A percentile compares a stretch with the other conserved stretches of the same genome.
Evolutionary conservation across 306 rosid species (phyloP).

Genomic region (Cicer cuneatum): DNA sequence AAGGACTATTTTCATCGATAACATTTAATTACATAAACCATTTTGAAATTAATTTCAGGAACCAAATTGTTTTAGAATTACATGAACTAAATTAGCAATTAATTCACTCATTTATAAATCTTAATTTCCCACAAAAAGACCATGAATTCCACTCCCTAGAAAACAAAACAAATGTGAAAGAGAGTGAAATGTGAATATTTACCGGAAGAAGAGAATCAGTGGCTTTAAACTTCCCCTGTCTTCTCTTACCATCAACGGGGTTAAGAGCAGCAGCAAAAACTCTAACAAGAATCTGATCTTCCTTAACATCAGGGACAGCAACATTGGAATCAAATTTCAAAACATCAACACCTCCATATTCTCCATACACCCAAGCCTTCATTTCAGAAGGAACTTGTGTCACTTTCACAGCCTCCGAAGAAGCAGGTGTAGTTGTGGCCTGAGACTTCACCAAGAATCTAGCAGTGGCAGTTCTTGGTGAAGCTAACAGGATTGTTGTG

Average conservation of each 20-base stretch:
- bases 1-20: too few relatives aligned
- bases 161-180: background rate
- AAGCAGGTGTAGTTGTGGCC: conserved; percentile 59
- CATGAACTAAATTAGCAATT: too few relatives aligned
- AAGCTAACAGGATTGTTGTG: conserved; percentile 5
- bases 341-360: conserved; percentile 80
- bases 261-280: conserved; percentile 90
- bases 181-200: background rate
- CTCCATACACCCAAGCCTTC: conserved; percentile 95
- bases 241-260: conserved; percentile 86
- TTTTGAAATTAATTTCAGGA: too few relatives aligned
- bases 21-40: too few relatives aligned
- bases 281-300: conserved; percentile 79
- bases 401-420: conserved; percentile 56
- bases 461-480: conserved; percentile 11
- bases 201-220: conserved; percentile 97
- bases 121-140: conserved; percentile 21
- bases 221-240: conserved; percentile 86
- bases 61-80: too few relatives aligned
- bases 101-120: too few relatives aligned
- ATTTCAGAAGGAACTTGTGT: conserved; percentile 63
- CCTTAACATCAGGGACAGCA: conserved; percentile 74
- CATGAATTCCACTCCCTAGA: background rate
- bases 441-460: conserved; percentile 64
- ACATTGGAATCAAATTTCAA: conserved; percentile 68